Conservation (phyloP, 345 rosid species). For the Camelina sativa region DNA sequence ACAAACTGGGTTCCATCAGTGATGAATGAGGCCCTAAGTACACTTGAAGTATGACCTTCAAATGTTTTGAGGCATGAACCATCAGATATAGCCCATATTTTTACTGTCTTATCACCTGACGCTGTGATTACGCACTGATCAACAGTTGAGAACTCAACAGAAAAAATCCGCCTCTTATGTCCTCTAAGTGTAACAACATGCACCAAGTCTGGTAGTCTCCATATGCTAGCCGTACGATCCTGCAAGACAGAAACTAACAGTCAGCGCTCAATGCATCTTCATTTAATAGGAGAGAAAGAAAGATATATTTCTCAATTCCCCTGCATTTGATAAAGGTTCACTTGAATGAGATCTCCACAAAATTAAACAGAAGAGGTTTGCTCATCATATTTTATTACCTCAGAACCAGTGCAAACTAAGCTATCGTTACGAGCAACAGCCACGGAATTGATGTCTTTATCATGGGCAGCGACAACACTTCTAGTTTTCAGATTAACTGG, state of each 20-base stretch:
- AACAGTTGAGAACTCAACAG: constrained; percentile 94
- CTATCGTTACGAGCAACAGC: constrained; percentile 91
- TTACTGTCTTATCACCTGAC: constrained; percentile 91
- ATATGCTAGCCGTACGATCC: constrained; percentile 96
- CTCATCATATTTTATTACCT: constrained; percentile 55
- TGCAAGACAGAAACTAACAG: constrained; percentile 41
- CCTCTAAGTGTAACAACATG: constrained; percentile 79
- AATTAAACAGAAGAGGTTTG: background rate
- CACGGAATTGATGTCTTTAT: constrained; percentile 87
- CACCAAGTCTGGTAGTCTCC: constrained; percentile 92
- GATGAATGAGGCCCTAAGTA: constrained; percentile 82
- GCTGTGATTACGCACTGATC: constrained; percentile 97
- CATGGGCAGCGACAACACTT: constrained; percentile 94
- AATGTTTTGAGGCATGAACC: constrained; percentile 97
- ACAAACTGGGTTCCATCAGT: constrained; percentile 90
- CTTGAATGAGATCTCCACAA: constrained; percentile 16
- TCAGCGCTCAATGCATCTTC: constrained; percentile 12
- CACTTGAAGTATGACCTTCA: constrained; percentile 95
- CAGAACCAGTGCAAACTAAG: constrained; percentile 92
- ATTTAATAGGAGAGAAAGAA: constrained; percentile 13
- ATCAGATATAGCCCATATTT: constrained; percentile 89
- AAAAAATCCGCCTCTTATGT: constrained; percentile 95
- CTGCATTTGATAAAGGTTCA: constrained; percentile 6
- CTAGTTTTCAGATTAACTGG: constrained; percentile 76
- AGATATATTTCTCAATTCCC: constrained; percentile 1